Evolutionary conservation across 164 flowering plant species (phyloP), one percentile per base, ranked within the genome.

Genomic region (Vitis cinerea): DNA sequence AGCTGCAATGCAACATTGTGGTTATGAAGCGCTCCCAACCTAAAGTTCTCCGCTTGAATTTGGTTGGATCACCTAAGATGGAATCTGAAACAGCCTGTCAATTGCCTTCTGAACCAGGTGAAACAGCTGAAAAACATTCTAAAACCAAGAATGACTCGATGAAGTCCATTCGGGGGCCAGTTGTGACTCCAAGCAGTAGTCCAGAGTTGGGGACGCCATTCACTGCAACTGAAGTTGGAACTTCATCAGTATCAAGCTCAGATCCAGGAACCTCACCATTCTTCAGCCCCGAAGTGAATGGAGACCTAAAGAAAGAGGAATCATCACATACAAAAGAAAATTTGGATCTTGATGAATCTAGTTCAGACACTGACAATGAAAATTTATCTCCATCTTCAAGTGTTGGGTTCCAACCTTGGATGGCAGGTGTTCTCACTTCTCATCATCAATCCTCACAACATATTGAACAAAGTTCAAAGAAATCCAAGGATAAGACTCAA

Each of bases 1-100:
- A 88, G 82, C 75, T 90, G 58, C 92, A 87, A 54, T 90, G 92
- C 82, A 90, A 90, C 72, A 86, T 90, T 65, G 92, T 86, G 59
- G 87, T 79, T 2, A 86, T 90, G 87, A 88, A 86, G 72, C 82
- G 72, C 0, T 83, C 89, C 48, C 90, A 90, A 57, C 83, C 94
- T 5, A 90, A 88, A 75, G 88, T 90, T 75, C 92, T 90, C 27
- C 85, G 92, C 15, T 74, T 90, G 53, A 90, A 88, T 74, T 74
- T 90, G 80, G 85, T 83, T 62, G 92, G 88, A 61, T 78, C 90
- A n/a, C 72, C 86, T 10, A 71, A 72, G 66, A 85, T 73, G 66
- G 83, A 81, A 68, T 27, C 72, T 31, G 84, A 83, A 71, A 71
- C 17, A 9, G 67, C 73, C 1, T 31, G 66, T 71, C 63, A 56